Base-by-base conservation (phyloP, 441 rosid species). In the Euphorbia neoarborescens region DNA sequence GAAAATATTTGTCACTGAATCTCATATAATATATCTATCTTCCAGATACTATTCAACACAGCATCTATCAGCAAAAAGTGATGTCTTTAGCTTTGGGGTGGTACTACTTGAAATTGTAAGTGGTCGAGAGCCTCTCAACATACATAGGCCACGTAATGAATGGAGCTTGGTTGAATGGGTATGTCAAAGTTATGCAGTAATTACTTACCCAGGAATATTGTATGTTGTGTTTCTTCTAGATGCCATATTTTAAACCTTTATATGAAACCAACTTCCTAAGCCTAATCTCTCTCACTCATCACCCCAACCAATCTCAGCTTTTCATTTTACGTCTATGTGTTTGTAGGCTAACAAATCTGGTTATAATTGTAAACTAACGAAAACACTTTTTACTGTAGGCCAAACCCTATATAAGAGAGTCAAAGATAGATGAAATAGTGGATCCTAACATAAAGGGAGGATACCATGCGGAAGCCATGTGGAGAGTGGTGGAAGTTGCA, bases 121-220 rank as follows among this genome's bases (percentile, higher is more conserved):
- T 22, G 90, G 92, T 28, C 80, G 89, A 68, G 95, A 87, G 78
- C 95, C 95, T 75, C 87, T 89, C 64, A 85, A 89, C 78, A 76
- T 86, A 74, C 84, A 83, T 27, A 81, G 95, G 84, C 90, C 92
- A 9, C 81, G 84, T 37, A 81, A 81, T 5, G 92, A 87, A 68
- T 86, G 92, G 95, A 89, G 92, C 79, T 82, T 89, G 79, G 88
- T 89, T 60, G 95, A 89, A 88, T 89, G 92, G 95, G 95, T 87
- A 85, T 27, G 76, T 73, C 69, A 66, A 50, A 34, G 68, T 56
- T 63, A 59, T 56, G 59, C 42, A 75, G 38, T 74, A 34, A 3
- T 37, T 34, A 37, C 20, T 19, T 66, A 13, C 15, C 15, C 28
- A 15, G 34, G 50, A 38, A 22, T 32, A 30, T 6, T 27, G 22